phyloP scores from a whole-genome alignment of 768 basidiomycete species.

The Suillus bovinus region DNA sequence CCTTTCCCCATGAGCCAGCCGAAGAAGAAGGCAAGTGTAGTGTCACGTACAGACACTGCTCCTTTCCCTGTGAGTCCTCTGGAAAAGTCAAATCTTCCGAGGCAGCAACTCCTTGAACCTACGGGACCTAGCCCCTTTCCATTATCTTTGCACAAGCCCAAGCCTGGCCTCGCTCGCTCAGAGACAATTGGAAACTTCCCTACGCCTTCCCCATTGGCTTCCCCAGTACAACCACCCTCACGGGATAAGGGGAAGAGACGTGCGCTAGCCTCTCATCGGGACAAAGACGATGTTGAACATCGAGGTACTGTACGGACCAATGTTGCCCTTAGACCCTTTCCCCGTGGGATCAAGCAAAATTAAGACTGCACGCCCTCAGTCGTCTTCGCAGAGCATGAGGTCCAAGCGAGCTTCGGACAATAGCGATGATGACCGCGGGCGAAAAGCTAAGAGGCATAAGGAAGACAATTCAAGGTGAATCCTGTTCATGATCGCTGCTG shows the following conservation, averaged over 20 bases:
- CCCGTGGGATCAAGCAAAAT: constrained; percentile 52
- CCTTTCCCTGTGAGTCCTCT: constrained; percentile 24
- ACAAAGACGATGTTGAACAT: constrained; percentile 1
- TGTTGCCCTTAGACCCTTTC: constrained; percentile 35
- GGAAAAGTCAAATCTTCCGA: constrained; percentile 22
- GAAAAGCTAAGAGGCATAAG: constrained; percentile 34
- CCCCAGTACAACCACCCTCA: constrained; percentile 1
- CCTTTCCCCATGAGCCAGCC: background rate
- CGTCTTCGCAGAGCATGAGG: constrained; percentile 11
- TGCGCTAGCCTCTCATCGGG: constrained; percentile 8
- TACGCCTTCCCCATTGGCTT: constrained; percentile 24
- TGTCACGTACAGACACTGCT: constrained; percentile 11
- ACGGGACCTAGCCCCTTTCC: background rate
- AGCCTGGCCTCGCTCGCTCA: background rate
- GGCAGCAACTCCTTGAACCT: background rate
- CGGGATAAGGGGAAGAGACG: constrained; percentile 17
- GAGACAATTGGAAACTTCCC: constrained; percentile 18
- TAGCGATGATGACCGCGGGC: constrained; percentile 29
- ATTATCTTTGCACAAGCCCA: background rate
- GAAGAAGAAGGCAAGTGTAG: constrained; percentile 11
- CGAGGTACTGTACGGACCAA: background rate
- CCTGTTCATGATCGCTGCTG: background rate
- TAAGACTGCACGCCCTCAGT: constrained; percentile 34
- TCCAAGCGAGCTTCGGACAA: constrained; percentile 36
- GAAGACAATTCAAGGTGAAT: constrained; percentile 22